phyloP scores from a whole-genome alignment of 768 basidiomycete species.

The Russula sp. region DNA sequence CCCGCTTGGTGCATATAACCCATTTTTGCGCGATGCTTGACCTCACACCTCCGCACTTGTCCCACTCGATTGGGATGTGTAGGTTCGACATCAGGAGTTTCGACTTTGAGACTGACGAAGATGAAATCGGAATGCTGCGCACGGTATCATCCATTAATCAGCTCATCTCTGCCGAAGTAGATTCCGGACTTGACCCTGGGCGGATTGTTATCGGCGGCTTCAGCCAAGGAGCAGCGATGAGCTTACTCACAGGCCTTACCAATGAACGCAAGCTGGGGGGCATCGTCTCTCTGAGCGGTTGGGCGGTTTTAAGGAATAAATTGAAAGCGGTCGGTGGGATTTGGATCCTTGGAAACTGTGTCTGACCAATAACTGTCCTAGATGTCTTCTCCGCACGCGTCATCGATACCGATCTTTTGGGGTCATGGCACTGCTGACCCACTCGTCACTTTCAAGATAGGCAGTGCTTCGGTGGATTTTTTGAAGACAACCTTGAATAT shows the following conservation, averaged over 20 bases:
- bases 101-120: slow-evolving; percentile 56
- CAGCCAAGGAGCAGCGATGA: slow-evolving; percentile 78
- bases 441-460: slow-evolving; percentile 55
- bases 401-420: slow-evolving; percentile 74
- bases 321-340: slow-evolving; percentile 53
- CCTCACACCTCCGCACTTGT: not conserved
- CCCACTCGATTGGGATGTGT: not conserved
- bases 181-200: slow-evolving; percentile 56
- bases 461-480: slow-evolving; percentile 49
- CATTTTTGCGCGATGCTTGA: not conserved
- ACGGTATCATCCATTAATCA: slow-evolving; percentile 56
- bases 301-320: slow-evolving; percentile 63
- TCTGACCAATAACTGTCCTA: slow-evolving; percentile 27
- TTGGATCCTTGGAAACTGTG: not conserved
- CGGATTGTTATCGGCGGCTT: slow-evolving; percentile 86
- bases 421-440: slow-evolving; percentile 77
- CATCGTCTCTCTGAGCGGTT: slow-evolving; percentile 67
- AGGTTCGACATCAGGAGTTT: slow-evolving; percentile 80
- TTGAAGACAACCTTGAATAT: slow-evolving; percentile 52
- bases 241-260: slow-evolving; percentile 68
- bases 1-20: slow-evolving; percentile 55
- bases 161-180: slow-evolving; percentile 70
- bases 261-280: slow-evolving; percentile 65
- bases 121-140: slow-evolving; percentile 68
- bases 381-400: slow-evolving; percentile 57